Conservation (phyloP, 805 yeast species). For the Pichia gijzeniarum region DNA sequence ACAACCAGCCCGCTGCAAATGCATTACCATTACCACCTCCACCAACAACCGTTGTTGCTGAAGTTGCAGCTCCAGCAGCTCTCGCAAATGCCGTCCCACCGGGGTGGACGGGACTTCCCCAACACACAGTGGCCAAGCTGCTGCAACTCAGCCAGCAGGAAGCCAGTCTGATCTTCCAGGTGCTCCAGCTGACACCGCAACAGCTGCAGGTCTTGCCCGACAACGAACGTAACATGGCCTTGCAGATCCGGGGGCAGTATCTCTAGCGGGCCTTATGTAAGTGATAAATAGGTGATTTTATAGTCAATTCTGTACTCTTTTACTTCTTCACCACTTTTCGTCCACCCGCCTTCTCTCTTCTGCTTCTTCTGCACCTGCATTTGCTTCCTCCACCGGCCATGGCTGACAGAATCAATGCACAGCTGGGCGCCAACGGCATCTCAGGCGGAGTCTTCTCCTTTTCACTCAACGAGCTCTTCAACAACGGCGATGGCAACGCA, state of each 20-base stretch:
- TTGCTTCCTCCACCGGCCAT: not conserved
- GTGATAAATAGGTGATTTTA: too few relatives aligned
- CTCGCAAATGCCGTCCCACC: constrained; percentile 22
- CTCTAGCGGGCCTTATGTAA: too few relatives aligned
- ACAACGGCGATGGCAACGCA: not conserved
- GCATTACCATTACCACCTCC: constrained; percentile 14
- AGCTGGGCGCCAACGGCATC: not conserved
- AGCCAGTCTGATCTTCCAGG: constrained; percentile 51
- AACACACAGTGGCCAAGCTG: constrained; percentile 44
- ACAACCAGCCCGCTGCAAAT: not conserved
- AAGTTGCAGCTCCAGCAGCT: not conserved
- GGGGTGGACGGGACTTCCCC: constrained; percentile 45
- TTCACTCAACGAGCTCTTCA: not conserved
- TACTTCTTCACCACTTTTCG: too few relatives aligned
- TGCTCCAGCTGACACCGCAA: constrained; percentile 42
- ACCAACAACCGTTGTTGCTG: constrained; percentile 3
- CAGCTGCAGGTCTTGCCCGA: constrained; percentile 45
- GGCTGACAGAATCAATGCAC: constrained; percentile 1
- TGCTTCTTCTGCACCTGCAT: too few relatives aligned
- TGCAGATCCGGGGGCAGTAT: constrained; percentile 49
- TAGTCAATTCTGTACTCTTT: too few relatives aligned
- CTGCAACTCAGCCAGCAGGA: constrained; percentile 48
- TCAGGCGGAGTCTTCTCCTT: constrained; percentile 3
- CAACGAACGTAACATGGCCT: constrained; percentile 50
- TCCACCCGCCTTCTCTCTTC: too few relatives aligned